Evolutionary conservation across 441 rosid species (phyloP).

Genomic region (Bruguiera hainesii): DNA sequence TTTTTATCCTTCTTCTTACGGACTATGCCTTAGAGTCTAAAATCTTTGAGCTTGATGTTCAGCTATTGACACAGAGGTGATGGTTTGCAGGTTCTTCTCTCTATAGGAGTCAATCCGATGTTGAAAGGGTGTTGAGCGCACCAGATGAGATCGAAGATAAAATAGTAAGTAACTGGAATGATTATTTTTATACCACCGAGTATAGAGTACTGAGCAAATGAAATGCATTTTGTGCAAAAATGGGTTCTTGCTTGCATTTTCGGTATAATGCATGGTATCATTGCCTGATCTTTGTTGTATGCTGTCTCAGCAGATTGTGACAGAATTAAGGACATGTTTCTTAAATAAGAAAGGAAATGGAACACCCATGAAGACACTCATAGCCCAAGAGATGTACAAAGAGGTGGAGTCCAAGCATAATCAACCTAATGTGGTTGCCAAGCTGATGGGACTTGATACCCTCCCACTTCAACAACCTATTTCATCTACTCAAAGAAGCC

Average conservation of each 20-base stretch:
- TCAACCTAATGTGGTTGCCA: conserved; percentile 82
- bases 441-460: conserved; percentile 95
- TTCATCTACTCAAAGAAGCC: conserved; percentile 41
- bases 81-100: conserved; percentile 63
- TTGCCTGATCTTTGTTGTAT: conserved; percentile 22
- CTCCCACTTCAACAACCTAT: conserved; percentile 54
- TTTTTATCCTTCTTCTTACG: not conserved
- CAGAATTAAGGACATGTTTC: conserved; percentile 66
- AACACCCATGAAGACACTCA: conserved; percentile 83
- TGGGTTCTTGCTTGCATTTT: not conserved
- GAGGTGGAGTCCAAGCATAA: conserved; percentile 55
- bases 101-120: conserved; percentile 66
- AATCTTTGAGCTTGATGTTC: not conserved
- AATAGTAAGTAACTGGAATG: conserved; percentile 38
- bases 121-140: conserved; percentile 43
- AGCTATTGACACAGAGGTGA: conserved; percentile 30
- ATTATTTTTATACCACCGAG: conserved; percentile 7
- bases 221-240: conserved; percentile 15
- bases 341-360: conserved; percentile 51
- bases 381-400: conserved; percentile 81
- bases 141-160: conserved; percentile 61
- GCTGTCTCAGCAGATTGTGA: conserved; percentile 45
- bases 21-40: not conserved
- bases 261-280: conserved; percentile 14
- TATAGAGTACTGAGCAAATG: conserved; percentile 12